Percentiles rank a stretch among this genome's conserved stretches.
Evolutionary conservation across 1,284 basidiomycete species (phyloP).

Genomic region (Polyporus tsugae): DNA sequence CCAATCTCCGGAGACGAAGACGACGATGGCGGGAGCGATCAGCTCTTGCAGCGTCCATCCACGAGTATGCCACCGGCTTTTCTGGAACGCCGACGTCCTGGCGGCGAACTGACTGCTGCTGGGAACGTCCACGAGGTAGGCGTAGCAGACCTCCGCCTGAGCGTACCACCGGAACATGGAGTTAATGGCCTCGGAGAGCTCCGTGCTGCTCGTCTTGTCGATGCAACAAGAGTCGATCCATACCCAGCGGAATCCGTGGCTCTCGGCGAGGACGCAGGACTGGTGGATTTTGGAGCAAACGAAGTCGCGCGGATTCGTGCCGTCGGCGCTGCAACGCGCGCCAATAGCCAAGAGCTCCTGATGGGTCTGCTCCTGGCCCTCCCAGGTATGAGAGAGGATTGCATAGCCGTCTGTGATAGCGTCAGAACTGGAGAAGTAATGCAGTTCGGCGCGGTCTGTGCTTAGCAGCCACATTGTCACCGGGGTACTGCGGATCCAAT

Average conservation of each 20-base stretch:
- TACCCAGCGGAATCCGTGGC: background rate
- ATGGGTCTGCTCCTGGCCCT: background rate
- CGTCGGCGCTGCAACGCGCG: background rate
- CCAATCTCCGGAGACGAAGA: background rate
- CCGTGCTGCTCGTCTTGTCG: background rate
- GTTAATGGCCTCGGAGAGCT: background rate
- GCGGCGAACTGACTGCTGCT: background rate
- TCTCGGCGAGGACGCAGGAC: slow-evolving; percentile 1
- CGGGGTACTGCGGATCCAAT: background rate
- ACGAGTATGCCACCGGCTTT: background rate
- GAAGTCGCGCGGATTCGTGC: background rate
- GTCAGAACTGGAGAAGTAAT: background rate
- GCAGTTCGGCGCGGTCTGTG: background rate
- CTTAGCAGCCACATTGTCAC: background rate
- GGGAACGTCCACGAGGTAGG: background rate
- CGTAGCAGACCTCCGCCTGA: slow-evolving; percentile 1
- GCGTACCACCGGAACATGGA: slow-evolving; percentile 1
- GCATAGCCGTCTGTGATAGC: background rate
- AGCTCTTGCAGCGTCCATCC: slow-evolving; percentile 1
- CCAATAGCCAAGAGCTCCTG: background rate
- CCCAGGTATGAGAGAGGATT: background rate
- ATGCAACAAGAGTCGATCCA: background rate
- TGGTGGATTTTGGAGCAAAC: slow-evolving; percentile 1
- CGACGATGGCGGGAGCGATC: background rate
- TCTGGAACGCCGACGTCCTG: background rate